Conservation (phyloP, 805 yeast genomes). For the Ogataea degrootiae region DNA sequence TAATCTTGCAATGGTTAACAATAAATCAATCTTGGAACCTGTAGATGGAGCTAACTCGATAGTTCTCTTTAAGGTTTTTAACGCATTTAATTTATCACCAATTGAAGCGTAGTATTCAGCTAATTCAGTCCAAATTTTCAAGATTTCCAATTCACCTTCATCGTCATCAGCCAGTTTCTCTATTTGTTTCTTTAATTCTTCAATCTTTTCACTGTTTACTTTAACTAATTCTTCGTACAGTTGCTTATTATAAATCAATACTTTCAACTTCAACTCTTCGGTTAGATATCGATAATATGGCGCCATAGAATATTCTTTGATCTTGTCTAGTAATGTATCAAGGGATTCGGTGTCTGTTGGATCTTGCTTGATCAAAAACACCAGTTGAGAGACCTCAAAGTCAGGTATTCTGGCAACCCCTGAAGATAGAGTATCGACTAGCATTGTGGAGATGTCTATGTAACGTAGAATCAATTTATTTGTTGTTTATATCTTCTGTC, state of each 20-base stretch:
- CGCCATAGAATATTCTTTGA: slow-evolving; percentile 63
- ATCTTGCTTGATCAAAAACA: slow-evolving; percentile 52
- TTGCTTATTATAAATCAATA: slow-evolving; percentile 54
- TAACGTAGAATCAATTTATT: neutral
- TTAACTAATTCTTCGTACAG: slow-evolving; percentile 47
- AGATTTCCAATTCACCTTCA: slow-evolving; percentile 82
- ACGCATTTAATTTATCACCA: slow-evolving; percentile 74
- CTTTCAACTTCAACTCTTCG: slow-evolving; percentile 36
- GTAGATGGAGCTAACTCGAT: slow-evolving; percentile 76
- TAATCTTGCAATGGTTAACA: slow-evolving; percentile 74
- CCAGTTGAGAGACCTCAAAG: slow-evolving; percentile 72
- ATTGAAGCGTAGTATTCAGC: slow-evolving; percentile 86
- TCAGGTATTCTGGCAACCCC: slow-evolving; percentile 70
- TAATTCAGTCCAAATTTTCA: slow-evolving; percentile 69
- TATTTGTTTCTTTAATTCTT: slow-evolving; percentile 48
- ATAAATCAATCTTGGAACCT: slow-evolving; percentile 85
- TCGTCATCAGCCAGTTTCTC: slow-evolving; percentile 57
- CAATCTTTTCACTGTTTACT: slow-evolving; percentile 53
- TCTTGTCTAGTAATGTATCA: slow-evolving; percentile 45
- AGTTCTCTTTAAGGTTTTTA: slow-evolving; percentile 63
- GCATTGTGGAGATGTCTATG: slow-evolving; percentile 10
- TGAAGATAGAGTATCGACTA: slow-evolving; percentile 38
- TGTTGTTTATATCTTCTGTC: neutral
- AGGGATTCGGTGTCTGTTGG: slow-evolving; percentile 27
- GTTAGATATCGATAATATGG: slow-evolving; percentile 75